Conservation (phyloP, 1,284 basidiomycete species). For the Pseudozyma hubeiensis region DNA sequence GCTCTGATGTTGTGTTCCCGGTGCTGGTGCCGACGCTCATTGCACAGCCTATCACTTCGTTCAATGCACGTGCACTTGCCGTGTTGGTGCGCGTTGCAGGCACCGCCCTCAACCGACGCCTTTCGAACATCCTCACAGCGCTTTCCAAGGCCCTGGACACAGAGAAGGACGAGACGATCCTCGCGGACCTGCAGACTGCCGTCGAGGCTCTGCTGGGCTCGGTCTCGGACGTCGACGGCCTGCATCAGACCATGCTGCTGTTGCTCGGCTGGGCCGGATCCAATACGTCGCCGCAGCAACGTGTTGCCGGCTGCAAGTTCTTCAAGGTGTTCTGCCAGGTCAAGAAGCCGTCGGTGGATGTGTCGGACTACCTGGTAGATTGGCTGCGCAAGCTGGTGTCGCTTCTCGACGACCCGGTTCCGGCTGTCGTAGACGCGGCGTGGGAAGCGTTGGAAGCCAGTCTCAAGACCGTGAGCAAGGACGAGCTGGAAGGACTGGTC, state of each 20-base stretch:
- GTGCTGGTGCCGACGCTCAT: slow-evolving; percentile 95
- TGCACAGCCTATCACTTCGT: slow-evolving; percentile 87
- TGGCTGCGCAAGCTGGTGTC: slow-evolving; percentile 94
- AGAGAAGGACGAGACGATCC: slow-evolving; percentile 54
- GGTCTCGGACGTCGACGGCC: slow-evolving; percentile 58
- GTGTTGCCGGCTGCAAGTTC: slow-evolving; percentile 57
- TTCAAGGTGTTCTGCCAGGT: slow-evolving; percentile 60
- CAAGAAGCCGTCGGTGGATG: slow-evolving; percentile 52
- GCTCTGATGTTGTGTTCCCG: slow-evolving; percentile 85
- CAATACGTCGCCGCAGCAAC: slow-evolving; percentile 46
- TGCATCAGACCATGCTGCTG: slow-evolving; percentile 66
- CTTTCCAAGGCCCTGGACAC: slow-evolving; percentile 59
- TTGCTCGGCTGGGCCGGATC: slow-evolving; percentile 65
- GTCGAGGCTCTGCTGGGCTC: slow-evolving; percentile 57
- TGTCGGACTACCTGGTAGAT: slow-evolving; percentile 80
- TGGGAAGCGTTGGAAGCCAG: slow-evolving; percentile 87
- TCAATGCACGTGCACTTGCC: slow-evolving; percentile 93
- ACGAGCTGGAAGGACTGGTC: slow-evolving; percentile 79
- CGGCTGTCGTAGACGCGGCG: slow-evolving; percentile 82
- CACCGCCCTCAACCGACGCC: slow-evolving; percentile 77
- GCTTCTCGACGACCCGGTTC: slow-evolving; percentile 82
- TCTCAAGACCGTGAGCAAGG: slow-evolving; percentile 90
- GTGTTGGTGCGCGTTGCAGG: slow-evolving; percentile 94
- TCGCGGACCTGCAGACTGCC: slow-evolving; percentile 40
- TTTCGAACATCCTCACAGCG: slow-evolving; percentile 61